Conservation (phyloP, 305 asterid species). For the Solanum hybrid region DNA sequence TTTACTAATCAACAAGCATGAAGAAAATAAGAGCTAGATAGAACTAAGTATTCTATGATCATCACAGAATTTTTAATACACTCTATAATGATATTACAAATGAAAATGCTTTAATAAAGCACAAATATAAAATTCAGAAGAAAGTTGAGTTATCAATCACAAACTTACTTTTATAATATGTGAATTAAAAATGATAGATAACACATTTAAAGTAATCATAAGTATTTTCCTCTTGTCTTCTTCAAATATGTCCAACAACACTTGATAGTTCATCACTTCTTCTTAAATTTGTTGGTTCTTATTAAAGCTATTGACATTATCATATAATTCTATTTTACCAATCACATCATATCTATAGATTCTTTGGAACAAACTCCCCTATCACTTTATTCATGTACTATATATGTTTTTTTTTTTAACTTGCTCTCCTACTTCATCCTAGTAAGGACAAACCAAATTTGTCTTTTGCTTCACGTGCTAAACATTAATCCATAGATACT, state of each 20-base stretch:
- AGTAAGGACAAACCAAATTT: background rate
- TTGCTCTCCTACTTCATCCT: background rate
- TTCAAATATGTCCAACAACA: too few relatives aligned
- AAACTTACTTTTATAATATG: background rate
- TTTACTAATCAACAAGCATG: too few relatives aligned
- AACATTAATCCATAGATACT: background rate
- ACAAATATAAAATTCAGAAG: too few relatives aligned
- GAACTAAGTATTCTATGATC: too few relatives aligned
- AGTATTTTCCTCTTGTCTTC: background rate
- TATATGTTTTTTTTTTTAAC: background rate
- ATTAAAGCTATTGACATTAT: too few relatives aligned
- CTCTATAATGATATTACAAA: background rate
- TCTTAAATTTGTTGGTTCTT: background rate
- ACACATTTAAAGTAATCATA: background rate
- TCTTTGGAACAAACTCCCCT: too few relatives aligned
- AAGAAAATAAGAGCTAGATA: too few relatives aligned
- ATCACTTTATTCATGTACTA: background rate
- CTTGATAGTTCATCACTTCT: too few relatives aligned
- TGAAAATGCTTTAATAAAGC: too few relatives aligned
- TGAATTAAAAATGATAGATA: too few relatives aligned
- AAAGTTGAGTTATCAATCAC: background rate
- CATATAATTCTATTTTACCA: background rate
- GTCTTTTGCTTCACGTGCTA: background rate
- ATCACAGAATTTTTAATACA: too few relatives aligned
- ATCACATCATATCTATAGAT: too few relatives aligned